Base-by-base conservation (phyloP, 768 basidiomycete species). In the Mycena crocata region DNA sequence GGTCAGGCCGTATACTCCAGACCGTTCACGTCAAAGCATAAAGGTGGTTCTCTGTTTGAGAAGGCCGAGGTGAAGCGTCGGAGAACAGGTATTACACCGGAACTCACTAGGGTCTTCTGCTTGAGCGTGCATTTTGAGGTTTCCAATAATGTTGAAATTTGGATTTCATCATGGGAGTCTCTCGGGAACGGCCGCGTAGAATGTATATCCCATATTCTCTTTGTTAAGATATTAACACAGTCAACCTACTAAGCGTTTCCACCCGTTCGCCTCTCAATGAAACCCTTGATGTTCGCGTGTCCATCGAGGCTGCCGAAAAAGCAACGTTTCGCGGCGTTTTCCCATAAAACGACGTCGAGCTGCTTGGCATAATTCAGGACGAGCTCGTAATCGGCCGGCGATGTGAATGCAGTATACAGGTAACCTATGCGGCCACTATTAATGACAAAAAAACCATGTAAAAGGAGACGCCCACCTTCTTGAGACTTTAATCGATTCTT, bases 361-460 rank as follows among this genome's bases (percentile, higher is more conserved):
- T 95, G 88, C 73, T 86, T 89, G 37, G 96, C 95, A 70, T 98
- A 96, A 69, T 91, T 87, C 37, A 93, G 81, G 9, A 96, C 94
- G 67, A 93, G 89, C 67, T 94, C 91, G 77, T 94, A 97, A 80
- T 97, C 95, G 30, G 89, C 90, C 75, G 90, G 88, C 21, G 94
- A 93, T 28, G 91, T 87, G 76, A 98, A 98, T 50, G 90, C 89
- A 44, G 89, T 95, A 80, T 96, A 98, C 42, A 98, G 87, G 76
- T 90, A 95, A 40, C 94, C 95, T 94, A 79, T 62, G 66, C 69
- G 70, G 37, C 48, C 55, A 57, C 58, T 67, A 73, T 73, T 59
- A 66, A 69, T 71, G 69, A 72, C 61, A 61, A 55, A 69, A n/a
- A 66, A 71, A 68, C 57, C 56, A 67, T 63, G 42, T 24, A 59